Evolutionary conservation across 495 filamentous ascomycete species (phyloP), one percentile per base, ranked within the genome.

Genomic region (Oidiodendron maius): DNA sequence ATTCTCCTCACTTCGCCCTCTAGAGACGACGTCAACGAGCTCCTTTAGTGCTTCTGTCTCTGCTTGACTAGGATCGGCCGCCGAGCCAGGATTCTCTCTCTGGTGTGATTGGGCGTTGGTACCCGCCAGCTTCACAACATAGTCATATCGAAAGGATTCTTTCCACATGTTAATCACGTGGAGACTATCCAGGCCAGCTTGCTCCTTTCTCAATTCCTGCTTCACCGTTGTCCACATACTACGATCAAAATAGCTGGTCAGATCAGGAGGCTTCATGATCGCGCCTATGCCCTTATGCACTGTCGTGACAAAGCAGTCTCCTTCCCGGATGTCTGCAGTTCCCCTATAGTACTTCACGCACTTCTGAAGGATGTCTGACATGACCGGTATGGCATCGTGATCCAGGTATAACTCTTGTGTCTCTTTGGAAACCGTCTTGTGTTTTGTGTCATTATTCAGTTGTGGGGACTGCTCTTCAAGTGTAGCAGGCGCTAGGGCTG

Each of bases 21-120:
- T 51, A 18, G 23, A 51, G 41, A 51, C 41, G 23, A 44, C 23
- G 15, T 45, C 20, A 18, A 51, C 20, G 40, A 51, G 48, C 40
- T 51, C 48, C 40, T 51, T 51, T 51, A 51, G n/a, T 38, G 48
- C 48, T 39, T 51, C 48, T 44, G 41, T 37, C 48, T 46, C 48
- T 51, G 30, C 48, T 41, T 51, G 30, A 51, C 41, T 51, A 51
- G 41, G 10, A 37, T 51, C 30, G 30, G 48, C 40, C 4, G 41
- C 25, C 46, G 20, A 39, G 28, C 40, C 20, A 51, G 48, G 30
- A 51, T 51, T 51, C 18, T 51, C 48, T 46, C 41, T 43, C 23
- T 35, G 35, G 20, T 44, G 34, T 26, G 38, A 22, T 50, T 32
- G 38, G 44, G 24, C 44, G 30, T 44, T 50, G 17, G 47, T 40